Conservation (phyloP, 371 early-diverging fungal genomes). For the Batkoa obscura region DNA sequence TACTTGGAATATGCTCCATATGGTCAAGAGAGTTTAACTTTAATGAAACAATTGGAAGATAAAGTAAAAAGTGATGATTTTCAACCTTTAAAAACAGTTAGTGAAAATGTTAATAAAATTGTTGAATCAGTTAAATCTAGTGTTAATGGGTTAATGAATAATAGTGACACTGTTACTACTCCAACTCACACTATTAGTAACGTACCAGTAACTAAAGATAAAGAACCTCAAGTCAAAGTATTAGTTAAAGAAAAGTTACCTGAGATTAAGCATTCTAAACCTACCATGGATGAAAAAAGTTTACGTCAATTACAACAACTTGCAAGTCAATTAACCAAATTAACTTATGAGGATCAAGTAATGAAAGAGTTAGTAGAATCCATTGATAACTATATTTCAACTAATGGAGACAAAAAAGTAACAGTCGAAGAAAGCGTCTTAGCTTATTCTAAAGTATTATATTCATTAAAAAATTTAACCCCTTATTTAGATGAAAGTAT, state of each 20-base stretch:
- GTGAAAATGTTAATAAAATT: background rate
- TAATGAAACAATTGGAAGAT: background rate
- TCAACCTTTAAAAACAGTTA: background rate
- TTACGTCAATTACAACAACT: too few species aligned
- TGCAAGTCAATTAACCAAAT: too few species aligned
- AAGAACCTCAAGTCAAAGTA: background rate
- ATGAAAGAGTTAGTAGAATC: too few species aligned
- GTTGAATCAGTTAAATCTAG: background rate
- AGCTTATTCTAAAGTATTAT: background rate
- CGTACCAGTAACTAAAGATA: too few species aligned
- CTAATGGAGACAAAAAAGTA: too few species aligned
- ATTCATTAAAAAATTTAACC: background rate
- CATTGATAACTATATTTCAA: too few species aligned
- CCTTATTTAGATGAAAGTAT: background rate
- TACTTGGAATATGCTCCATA: background rate
- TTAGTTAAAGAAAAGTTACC: background rate
- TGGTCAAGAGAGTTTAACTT: background rate
- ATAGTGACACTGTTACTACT: background rate
- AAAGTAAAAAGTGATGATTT: background rate
- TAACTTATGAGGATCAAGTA: too few species aligned
- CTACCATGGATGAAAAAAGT: too few species aligned
- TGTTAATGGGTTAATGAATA: background rate
- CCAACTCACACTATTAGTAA: background rate
- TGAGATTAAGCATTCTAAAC: too few species aligned
- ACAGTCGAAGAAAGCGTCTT: too few species aligned